Conservation (phyloP, 2,329 filamentous ascomycete species). For the Coniochaeta hoffmannii region DNA sequence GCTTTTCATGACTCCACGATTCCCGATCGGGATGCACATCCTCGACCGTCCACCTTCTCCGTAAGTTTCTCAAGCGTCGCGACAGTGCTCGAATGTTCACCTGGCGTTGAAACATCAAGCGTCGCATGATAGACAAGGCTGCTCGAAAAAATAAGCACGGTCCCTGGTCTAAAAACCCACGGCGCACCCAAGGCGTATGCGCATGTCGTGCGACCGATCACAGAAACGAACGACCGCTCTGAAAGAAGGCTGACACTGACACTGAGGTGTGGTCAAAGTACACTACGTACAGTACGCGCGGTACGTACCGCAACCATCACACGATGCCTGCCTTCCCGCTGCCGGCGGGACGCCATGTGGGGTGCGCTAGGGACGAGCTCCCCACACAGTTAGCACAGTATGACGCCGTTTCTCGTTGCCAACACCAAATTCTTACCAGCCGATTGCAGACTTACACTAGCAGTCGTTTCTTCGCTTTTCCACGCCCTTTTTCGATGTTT, state of each 20-base stretch:
- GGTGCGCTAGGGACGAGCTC: background rate
- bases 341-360: background rate
- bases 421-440: background rate
- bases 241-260: background rate
- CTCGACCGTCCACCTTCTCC: too few relatives aligned
- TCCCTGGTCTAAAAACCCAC: background rate
- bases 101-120: background rate
- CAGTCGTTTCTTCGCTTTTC: background rate
- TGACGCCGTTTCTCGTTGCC: background rate
- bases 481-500: background rate
- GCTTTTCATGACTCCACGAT: too few relatives aligned
- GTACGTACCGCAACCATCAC: background rate
- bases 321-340: background rate
- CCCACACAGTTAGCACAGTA: slow-evolving; percentile 4
- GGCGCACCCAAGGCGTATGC: too few relatives aligned
- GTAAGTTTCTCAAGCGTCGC: too few relatives aligned
- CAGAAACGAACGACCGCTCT: background rate
- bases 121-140: background rate
- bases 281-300: background rate
- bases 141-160: background rate
- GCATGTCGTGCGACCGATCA: background rate
- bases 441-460: background rate
- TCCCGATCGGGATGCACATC: too few relatives aligned
- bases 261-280: too few relatives aligned
- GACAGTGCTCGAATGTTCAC: background rate